Evolutionary conservation across 768 basidiomycete genomes (phyloP), one percentile per base, ranked within the genome.

Genomic region (Phanerochaete sordida): DNA sequence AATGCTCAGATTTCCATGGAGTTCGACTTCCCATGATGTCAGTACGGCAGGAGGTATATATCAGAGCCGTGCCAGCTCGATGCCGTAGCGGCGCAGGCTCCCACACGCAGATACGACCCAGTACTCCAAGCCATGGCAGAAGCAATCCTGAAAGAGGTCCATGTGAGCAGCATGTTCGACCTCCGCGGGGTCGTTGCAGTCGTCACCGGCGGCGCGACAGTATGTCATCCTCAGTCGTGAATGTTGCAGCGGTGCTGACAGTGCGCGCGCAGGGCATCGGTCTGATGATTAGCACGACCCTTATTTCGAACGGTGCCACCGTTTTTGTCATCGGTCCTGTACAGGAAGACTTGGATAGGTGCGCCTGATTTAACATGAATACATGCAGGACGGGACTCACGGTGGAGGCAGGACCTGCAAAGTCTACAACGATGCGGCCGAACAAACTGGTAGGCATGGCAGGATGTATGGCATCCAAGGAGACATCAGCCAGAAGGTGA

Each of bases 251-350:
- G 46, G 16, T 19, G 28, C 23, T 46, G 16, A 51, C 13, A 15
- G 15, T 30, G 1, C 4, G 19, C n/a, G 30, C n/a, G 31, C 58
- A 77, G 78, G 81, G 81, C 0, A 80, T 81, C n/a, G 81, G 81
- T 0, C 66, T 81, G 45, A 82, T 82, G 81, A 79, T 82, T 23
- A 74, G 72, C 58, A 75, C 76, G 11, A 79, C 80, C 0, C 67
- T 82, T 1, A 62, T 80, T 11, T 77, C 79, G 2, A 82, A 82
- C 60, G 79, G 79, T 8, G 81, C 81, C 0, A 77, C 72, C 0
- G 81, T 82, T 2, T 81, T 80, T 56, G 78, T 81, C 45, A 75
- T 81, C 28, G 81, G 79, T 0, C 77, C 76, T 1, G 72, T 69
- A 9, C 77, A 79, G 60, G 69, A 57, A 3, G 75, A 76, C 21